These are phyloP conservation scores for Lactarius indigo DNA, from an alignment of 768 basidiomycete species.

Conservation along the genomic window DNA sequence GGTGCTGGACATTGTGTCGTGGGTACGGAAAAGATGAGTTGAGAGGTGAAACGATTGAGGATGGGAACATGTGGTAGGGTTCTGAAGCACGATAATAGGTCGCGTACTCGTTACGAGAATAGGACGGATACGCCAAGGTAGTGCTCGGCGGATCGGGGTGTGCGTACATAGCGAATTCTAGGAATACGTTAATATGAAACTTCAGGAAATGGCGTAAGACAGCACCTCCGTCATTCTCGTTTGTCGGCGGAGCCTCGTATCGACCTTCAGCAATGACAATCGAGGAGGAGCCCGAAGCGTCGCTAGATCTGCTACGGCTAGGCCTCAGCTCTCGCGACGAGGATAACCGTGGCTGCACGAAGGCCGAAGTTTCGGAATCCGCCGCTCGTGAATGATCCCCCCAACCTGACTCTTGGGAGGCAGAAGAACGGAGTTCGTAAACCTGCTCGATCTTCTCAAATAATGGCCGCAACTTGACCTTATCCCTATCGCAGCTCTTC, in stretches of 20 bases:
- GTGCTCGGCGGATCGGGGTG: too few species aligned
- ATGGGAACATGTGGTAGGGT: too few species aligned
- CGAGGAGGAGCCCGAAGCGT: background rate
- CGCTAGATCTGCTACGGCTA: background rate
- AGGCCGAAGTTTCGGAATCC: background rate
- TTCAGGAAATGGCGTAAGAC: too few species aligned
- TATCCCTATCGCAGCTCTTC: too few species aligned
- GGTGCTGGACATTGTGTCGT: too few species aligned
- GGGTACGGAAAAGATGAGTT: too few species aligned
- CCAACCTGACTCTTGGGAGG: background rate
- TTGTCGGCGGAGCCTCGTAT: background rate
- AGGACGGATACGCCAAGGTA: too few species aligned
- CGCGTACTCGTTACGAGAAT: too few species aligned
- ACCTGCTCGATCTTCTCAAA: slow-evolving; percentile 2
- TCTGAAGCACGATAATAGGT: too few species aligned
- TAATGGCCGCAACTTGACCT: background rate
- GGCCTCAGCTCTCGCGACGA: background rate
- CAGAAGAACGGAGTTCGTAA: background rate
- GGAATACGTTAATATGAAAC: too few species aligned
- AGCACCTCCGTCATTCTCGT: background rate
- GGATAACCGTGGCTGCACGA: background rate
- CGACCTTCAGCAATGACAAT: background rate
- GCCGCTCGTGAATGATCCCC: background rate
- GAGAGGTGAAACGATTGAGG: too few species aligned
- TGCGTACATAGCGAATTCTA: too few species aligned